phyloP scores from a whole-genome alignment of 148 eudicot species.

The Rhododendron griersonianum region DNA sequence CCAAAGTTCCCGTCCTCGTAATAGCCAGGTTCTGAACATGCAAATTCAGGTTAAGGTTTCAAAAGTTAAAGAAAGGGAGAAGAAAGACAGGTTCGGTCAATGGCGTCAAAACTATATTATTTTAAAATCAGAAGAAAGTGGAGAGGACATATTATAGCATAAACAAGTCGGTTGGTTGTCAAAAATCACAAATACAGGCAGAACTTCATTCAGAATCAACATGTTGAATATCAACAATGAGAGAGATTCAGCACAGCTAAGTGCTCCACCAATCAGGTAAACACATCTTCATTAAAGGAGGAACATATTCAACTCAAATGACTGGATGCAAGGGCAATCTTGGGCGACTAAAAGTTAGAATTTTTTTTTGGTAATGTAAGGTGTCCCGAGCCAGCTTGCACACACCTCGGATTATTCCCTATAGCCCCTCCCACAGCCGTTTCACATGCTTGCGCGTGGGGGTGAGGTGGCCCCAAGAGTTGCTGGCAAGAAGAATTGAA shows the following conservation, averaged over 20 bases:
- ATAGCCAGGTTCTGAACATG: slow-evolving; percentile 83
- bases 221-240: neutral
- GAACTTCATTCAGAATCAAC: neutral
- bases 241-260: neutral
- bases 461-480: too few relatives aligned
- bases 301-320: neutral
- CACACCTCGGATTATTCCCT: too few relatives aligned
- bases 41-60: neutral
- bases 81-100: neutral
- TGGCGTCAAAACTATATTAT: neutral
- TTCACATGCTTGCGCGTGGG: too few relatives aligned
- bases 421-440: too few relatives aligned
- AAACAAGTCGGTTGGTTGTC: neutral
- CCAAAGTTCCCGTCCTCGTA: slow-evolving; percentile 95
- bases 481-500: too few relatives aligned
- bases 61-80: neutral
- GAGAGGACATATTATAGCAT: too few relatives aligned
- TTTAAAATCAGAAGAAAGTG: neutral
- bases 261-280: neutral
- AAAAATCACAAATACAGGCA: neutral
- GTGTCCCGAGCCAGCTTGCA: too few relatives aligned
- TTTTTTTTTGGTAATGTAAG: too few relatives aligned
- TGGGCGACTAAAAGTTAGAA: neutral
- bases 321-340: neutral
- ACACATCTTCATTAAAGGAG: neutral